Conservation (phyloP, 257 asterid genomes). For the Pogostemon cablin region DNA sequence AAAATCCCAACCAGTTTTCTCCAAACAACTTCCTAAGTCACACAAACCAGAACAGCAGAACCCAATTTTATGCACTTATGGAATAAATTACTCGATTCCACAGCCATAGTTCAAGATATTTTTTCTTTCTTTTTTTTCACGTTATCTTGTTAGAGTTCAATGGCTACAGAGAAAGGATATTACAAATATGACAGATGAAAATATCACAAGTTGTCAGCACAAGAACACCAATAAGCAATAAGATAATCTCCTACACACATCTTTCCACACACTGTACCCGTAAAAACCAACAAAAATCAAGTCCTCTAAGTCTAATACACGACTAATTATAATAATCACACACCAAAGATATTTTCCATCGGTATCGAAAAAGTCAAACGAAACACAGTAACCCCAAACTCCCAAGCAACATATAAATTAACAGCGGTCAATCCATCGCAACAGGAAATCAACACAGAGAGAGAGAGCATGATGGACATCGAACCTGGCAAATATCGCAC, state of each 20-base stretch:
- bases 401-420: neutral
- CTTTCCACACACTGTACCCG: neutral
- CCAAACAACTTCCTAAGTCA: neutral
- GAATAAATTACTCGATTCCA: neutral
- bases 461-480: neutral
- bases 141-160: neutral
- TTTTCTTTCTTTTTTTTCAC: neutral
- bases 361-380: conserved; percentile 26
- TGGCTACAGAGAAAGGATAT: neutral
- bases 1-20: neutral
- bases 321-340: conserved; percentile 2
- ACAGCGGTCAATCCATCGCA: neutral
- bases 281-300: conserved; percentile 17
- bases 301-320: conserved; percentile 1
- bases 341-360: conserved; percentile 28
- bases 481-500: conserved; percentile 90
- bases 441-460: neutral
- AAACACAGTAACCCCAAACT: conserved; percentile 7
- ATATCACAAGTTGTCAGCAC: conserved; percentile 24
- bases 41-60: conserved; percentile 6
- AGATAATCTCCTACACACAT: conserved; percentile 9
- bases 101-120: neutral
- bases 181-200: neutral
- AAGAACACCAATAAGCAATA: conserved; percentile 21
- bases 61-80: neutral